Base-by-base conservation (phyloP, 2,329 filamentous ascomycete genomes). In the Fusarium tanahbumbuense region DNA sequence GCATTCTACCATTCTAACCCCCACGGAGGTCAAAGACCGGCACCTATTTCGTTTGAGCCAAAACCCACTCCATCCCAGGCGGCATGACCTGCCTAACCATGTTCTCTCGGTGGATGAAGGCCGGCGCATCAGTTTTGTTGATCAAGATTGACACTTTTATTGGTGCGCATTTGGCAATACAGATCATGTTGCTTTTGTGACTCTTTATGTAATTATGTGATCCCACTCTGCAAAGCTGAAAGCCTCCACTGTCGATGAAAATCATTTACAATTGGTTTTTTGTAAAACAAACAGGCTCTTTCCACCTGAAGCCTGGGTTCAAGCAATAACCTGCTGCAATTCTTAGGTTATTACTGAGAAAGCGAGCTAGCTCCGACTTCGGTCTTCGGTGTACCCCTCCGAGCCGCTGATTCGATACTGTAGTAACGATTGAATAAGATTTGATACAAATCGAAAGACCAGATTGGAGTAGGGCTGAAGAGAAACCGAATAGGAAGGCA, bases 1-100 rank as follows among this genome's bases (percentile, higher is more conserved):
- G 37, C 30, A 66, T 66, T 64, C 49, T 66, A 72, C 73, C 30
- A 66, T 68, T 64, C 49, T 64, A 72, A 74, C 73, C 73, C 73
- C 73, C 73, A 75, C 73, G 73, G 73, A 75, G 70, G 70, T 74
- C 71, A 60, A 74, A 74, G 72, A 30, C 72, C 72, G 72, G 53
- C 63, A 32, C 56, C 58, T 23, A 46, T 60, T 60, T 60, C 55
- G 50, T 44, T 46, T 55, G 25, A 44, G 65, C 52, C 59, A 65
- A 53, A 56, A 58, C 49, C 41, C 52, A 52, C 67, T 46, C 45
- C 28, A 42, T 68, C 50, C 61, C 25, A 69, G 46, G 46, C 65
- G 52, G 56, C 66, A 64, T 67, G 62, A 64, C 67, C 58, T 63
- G 46, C 61, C 59, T 69, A 52, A 55, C 48, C 59, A 64, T 11